These are phyloP conservation scores for Beauveria medogensis DNA, from an alignment of 2,329 filamentous ascomycete species.

Conservation along the genomic window DNA sequence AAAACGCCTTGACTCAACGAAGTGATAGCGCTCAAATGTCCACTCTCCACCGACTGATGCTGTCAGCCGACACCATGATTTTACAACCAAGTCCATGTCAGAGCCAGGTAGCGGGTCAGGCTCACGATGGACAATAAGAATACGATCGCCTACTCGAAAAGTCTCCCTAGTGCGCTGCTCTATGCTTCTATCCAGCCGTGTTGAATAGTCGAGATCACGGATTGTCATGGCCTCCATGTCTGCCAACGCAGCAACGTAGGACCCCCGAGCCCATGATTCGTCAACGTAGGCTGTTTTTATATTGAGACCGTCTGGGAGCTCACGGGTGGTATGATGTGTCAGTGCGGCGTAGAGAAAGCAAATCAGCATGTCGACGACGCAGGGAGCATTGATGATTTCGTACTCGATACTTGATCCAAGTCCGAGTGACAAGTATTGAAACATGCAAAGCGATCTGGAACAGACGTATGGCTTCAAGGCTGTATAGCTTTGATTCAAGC, in stretches of 20 bases:
- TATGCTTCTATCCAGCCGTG: neutral
- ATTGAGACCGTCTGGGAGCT: conserved; percentile 35
- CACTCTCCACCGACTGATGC: neutral
- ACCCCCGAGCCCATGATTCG: conserved; percentile 1
- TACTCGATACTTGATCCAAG: conserved; percentile 80
- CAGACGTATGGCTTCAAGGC: conserved; percentile 76
- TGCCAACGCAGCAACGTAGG: neutral
- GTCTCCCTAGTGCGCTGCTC: neutral
- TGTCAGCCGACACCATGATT: conserved; percentile 2
- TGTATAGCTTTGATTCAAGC: conserved; percentile 55
- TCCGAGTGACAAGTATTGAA: conserved; percentile 80
- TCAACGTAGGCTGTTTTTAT: conserved; percentile 24
- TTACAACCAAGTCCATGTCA: neutral
- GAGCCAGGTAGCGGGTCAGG: neutral
- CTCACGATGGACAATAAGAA: neutral
- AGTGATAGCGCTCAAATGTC: neutral
- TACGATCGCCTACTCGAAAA: neutral
- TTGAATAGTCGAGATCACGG: neutral
- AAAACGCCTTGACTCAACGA: neutral
- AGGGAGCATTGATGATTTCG: conserved; percentile 70
- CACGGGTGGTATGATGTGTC: conserved; percentile 27
- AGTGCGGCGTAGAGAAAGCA: conserved; percentile 69
- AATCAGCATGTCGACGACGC: conserved; percentile 75
- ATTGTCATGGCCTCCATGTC: neutral
- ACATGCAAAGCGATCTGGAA: conserved; percentile 65